phyloP scores from a whole-genome alignment of 2,329 filamentous ascomycete genomes.

The Aspergillus calidoustus region DNA sequence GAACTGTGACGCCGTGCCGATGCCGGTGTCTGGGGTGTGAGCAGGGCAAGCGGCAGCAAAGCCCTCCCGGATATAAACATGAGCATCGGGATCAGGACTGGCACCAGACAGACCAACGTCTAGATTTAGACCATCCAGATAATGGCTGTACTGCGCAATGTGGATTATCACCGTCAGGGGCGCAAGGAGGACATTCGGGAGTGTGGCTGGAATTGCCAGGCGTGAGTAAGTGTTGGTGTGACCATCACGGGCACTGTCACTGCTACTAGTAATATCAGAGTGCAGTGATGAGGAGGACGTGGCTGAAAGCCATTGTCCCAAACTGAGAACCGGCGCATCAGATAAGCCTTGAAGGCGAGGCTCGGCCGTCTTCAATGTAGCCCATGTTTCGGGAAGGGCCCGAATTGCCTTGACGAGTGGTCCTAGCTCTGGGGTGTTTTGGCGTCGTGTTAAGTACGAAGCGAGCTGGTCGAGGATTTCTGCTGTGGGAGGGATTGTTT shows the following conservation, averaged over 20 bases:
- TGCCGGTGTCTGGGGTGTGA: background rate
- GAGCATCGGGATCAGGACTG: background rate
- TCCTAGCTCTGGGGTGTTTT: background rate
- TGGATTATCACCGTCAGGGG: constrained; percentile 9
- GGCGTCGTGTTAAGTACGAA: background rate
- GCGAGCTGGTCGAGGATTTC: background rate
- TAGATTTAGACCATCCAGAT: background rate
- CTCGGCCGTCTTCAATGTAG: background rate
- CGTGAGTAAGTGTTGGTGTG: background rate
- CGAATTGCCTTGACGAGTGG: background rate
- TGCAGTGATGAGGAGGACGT: background rate
- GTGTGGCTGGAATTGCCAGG: background rate
- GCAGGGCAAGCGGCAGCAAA: background rate
- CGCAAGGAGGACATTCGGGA: constrained; percentile 6
- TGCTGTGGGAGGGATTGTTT: background rate
- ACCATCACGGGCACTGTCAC: background rate
- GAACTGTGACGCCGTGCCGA: background rate
- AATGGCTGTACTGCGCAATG: constrained; percentile 5
- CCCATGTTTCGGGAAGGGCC: background rate
- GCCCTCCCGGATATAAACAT: background rate
- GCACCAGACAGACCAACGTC: background rate
- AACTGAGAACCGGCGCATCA: background rate
- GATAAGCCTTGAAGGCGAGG: background rate
- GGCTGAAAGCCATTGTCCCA: constrained; percentile 2
- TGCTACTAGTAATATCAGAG: background rate